These are phyloP conservation scores for Apophysomyces sp. DNA, from an alignment of 371 early-diverging fungal species.

Conservation along the genomic window DNA sequence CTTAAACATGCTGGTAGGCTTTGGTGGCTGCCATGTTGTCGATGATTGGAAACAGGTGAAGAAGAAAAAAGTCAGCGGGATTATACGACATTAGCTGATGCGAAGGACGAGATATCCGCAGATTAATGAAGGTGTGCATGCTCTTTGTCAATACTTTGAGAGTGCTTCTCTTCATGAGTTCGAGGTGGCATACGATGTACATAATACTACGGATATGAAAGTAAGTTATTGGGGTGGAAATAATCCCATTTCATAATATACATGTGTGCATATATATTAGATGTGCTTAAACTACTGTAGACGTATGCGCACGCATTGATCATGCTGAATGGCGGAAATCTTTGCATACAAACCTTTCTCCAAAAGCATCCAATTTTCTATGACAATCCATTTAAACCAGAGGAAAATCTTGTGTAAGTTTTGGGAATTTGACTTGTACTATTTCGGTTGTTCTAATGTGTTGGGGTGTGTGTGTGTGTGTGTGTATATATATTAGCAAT, in stretches of 20 bases:
- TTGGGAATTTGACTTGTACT: too few species aligned
- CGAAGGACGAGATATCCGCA: conserved; percentile 20
- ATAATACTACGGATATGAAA: conserved; percentile 69
- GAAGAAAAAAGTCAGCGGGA: conserved; percentile 1
- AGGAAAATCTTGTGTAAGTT: conserved; percentile 57
- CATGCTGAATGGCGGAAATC: conserved; percentile 77
- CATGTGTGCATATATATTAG: conserved; percentile 19
- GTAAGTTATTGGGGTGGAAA: conserved; percentile 18
- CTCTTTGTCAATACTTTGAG: conserved; percentile 80
- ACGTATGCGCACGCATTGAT: conserved; percentile 66
- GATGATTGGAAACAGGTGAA: conserved; percentile 46
- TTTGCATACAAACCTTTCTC: conserved; percentile 79
- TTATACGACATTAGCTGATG: conserved; percentile 1
- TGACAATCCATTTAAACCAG: conserved; percentile 68
- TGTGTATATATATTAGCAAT: conserved; percentile 15
- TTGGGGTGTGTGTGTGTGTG: too few species aligned
- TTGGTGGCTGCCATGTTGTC: conserved; percentile 56
- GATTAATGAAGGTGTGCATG: conserved; percentile 54
- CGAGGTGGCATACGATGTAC: conserved; percentile 75
- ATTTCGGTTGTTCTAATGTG: neutral
- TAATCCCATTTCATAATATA: conserved; percentile 6
- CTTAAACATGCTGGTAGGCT: conserved; percentile 57
- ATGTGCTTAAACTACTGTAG: too few species aligned
- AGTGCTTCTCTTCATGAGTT: conserved; percentile 76
- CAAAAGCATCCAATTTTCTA: conserved; percentile 87